These are phyloP conservation scores for Bonnemaisonia californica DNA, from an alignment of 31 red algal species.

Conservation along the genomic window DNA sequence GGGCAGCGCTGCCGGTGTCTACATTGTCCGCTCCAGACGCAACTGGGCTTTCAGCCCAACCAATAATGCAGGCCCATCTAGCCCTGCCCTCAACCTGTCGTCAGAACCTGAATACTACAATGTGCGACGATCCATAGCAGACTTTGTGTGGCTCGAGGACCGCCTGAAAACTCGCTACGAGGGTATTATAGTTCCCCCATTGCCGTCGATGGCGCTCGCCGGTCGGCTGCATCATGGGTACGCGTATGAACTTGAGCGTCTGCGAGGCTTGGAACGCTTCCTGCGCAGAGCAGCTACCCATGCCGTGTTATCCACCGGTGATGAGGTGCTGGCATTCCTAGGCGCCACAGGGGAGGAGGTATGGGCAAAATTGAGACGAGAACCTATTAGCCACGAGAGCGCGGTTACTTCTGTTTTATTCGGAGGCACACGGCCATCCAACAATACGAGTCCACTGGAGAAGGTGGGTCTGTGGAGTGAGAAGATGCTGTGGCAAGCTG, in stretches of 20 bases:
- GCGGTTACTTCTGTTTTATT: conserved; percentile 47
- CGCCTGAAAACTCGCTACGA: conserved; percentile 41
- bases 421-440: conserved; percentile 1
- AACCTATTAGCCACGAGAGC: conserved; percentile 29
- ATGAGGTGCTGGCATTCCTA: conserved; percentile 56
- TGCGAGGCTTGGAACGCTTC: conserved; percentile 45
- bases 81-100: neutral
- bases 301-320: conserved; percentile 43
- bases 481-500: conserved; percentile 56
- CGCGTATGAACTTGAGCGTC: conserved; percentile 44
- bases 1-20: conserved; percentile 38
- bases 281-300: conserved; percentile 55
- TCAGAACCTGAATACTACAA: conserved; percentile 28
- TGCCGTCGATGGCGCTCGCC: conserved; percentile 50
- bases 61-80: neutral
- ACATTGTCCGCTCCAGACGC: conserved; percentile 23
- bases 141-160: conserved; percentile 62
- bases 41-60: neutral
- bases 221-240: conserved; percentile 54
- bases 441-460: conserved; percentile 20
- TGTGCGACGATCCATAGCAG: conserved; percentile 60
- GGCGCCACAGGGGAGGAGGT: conserved; percentile 44
- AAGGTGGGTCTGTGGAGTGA: conserved; percentile 31
- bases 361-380: conserved; percentile 41
- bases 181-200: conserved; percentile 66